Conservation (phyloP, 2,329 filamentous ascomycete genomes). For the Xylaria arbuscula region DNA sequence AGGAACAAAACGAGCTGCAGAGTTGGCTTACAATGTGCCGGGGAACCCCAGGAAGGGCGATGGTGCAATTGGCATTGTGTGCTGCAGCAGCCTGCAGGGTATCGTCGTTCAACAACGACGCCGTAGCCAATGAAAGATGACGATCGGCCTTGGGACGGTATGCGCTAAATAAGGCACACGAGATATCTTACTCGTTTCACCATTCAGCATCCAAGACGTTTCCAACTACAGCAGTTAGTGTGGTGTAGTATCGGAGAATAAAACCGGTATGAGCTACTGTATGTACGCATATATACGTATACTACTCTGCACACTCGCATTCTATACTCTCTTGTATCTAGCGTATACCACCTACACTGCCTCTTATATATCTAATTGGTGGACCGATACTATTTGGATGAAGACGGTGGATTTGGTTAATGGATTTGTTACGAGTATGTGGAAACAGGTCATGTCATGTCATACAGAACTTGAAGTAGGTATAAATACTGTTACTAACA, state of each 20-base stretch:
- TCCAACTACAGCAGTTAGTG: slow-evolving; percentile 9
- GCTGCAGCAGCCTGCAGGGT: slow-evolving; percentile 35
- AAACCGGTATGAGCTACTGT: slow-evolving; percentile 5
- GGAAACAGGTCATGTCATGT: not conserved
- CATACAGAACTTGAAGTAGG: not conserved
- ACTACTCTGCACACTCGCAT: not conserved
- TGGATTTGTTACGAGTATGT: not conserved
- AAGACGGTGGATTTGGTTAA: not conserved
- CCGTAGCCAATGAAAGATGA: slow-evolving; percentile 38
- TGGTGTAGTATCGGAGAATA: slow-evolving; percentile 31
- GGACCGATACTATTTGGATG: not conserved
- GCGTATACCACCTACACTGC: not conserved
- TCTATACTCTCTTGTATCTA: not conserved
- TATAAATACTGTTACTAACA: not conserved
- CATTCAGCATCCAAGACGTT: slow-evolving; percentile 13
- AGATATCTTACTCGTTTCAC: slow-evolving; percentile 34
- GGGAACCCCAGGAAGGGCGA: slow-evolving; percentile 27
- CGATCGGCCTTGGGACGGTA: slow-evolving; percentile 40
- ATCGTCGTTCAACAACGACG: slow-evolving; percentile 38
- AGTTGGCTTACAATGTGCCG: slow-evolving; percentile 18
- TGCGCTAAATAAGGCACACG: slow-evolving; percentile 41
- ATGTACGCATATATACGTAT: not conserved
- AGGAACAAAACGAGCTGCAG: slow-evolving; percentile 19
- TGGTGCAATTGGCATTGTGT: slow-evolving; percentile 30
- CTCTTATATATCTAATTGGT: not conserved